These are phyloP conservation scores for Komagataella pastoris DNA, from an alignment of 805 yeast species.

Conservation along the genomic window DNA sequence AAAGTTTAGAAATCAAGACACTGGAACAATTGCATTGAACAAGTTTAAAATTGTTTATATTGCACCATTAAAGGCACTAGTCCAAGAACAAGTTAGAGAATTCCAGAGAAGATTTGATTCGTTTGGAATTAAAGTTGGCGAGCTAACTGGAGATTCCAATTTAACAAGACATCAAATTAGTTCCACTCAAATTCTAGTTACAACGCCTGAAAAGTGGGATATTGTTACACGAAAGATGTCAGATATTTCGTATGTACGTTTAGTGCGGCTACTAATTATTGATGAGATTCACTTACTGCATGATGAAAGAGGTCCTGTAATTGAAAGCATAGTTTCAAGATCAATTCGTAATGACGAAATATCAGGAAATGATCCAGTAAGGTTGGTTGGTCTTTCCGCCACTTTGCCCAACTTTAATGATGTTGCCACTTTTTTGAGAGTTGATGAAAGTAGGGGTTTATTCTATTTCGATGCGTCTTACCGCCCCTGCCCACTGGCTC, in stretches of 20 bases:
- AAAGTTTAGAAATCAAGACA: conserved; percentile 27
- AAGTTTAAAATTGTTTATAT: conserved; percentile 87
- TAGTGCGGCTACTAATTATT: conserved; percentile 61
- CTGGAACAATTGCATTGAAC: conserved; percentile 43
- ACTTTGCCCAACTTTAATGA: conserved; percentile 83
- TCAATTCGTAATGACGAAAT: conserved; percentile 36
- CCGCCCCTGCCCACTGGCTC: conserved; percentile 89
- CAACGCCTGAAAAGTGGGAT: conserved; percentile 97
- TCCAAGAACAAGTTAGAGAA: conserved; percentile 94
- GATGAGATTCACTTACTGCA: conserved; percentile 92
- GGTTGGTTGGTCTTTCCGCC: conserved; percentile 84
- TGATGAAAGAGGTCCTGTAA: conserved; percentile 90
- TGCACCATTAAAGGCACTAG: conserved; percentile 87
- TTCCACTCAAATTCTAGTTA: conserved; percentile 78
- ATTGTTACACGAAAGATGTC: conserved; percentile 72
- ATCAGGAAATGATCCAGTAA: conserved; percentile 26
- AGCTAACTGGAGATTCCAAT: conserved; percentile 94
- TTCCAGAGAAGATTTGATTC: conserved; percentile 65
- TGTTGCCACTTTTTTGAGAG: conserved; percentile 72
- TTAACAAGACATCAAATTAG: conserved; percentile 67
- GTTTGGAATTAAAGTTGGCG: conserved; percentile 79
- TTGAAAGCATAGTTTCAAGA: conserved; percentile 80
- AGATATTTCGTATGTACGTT: conserved; percentile 48
- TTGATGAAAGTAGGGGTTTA: conserved; percentile 42
- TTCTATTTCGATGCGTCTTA: conserved; percentile 75